Percentiles rank a stretch among this genome's conserved stretches.
Conservation (phyloP, 768 basidiomycete species). For the Rhizopogon roseolus region DNA sequence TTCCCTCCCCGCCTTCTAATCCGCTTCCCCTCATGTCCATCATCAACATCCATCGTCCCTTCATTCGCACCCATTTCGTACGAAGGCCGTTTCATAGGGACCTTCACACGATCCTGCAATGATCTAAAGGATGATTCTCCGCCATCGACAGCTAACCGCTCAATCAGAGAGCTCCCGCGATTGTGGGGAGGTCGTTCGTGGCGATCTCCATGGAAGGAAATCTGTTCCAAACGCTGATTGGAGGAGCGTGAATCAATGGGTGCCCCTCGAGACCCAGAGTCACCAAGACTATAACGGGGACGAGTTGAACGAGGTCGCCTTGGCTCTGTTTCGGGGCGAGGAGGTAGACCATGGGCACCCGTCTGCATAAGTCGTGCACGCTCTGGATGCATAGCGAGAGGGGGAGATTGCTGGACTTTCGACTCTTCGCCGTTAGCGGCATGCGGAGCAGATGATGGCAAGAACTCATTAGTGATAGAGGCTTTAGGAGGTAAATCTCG, state of each 20-base stretch:
- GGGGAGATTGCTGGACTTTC: constrained; percentile 6
- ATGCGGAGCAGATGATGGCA: neutral
- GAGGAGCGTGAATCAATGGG: neutral
- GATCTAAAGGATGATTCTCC: constrained; percentile 14
- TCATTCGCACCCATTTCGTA: constrained; percentile 23
- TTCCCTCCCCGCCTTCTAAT: constrained; percentile 17
- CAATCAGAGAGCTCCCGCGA: constrained; percentile 32
- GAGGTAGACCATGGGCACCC: constrained; percentile 16
- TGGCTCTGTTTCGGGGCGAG: constrained; percentile 17
- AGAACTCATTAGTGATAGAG: too few species aligned
- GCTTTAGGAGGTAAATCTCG: neutral
- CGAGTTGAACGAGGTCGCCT: constrained; percentile 9
- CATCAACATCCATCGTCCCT: constrained; percentile 11
- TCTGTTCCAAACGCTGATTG: neutral
- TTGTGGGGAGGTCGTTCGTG: constrained; percentile 4
- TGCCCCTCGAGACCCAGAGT: neutral
- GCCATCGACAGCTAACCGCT: constrained; percentile 29
- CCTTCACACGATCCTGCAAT: constrained; percentile 34
- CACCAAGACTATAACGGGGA: neutral
- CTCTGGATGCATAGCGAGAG: constrained; percentile 24
- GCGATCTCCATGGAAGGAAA: neutral
- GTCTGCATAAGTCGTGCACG: constrained; percentile 25
- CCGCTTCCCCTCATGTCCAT: constrained; percentile 20
- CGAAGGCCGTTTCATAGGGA: constrained; percentile 26
- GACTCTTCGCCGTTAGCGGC: neutral